Conservation (phyloP, 352 stramenopile genomes). For the Phytopythium aichiense region DNA sequence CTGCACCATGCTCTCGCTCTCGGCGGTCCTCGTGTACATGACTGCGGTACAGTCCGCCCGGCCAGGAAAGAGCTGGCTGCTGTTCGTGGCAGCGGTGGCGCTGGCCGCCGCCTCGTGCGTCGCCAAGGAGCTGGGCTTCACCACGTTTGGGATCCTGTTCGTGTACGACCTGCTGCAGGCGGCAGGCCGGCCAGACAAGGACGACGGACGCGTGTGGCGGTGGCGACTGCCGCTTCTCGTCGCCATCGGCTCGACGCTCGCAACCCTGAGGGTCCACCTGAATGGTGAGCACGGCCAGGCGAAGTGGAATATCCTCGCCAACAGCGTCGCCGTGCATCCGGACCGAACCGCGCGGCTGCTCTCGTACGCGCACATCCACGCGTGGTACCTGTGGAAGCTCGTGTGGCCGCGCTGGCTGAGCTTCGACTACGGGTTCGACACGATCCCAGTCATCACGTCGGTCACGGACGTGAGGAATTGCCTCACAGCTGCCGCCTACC, state of each 20-base stretch:
- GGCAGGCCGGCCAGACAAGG: conserved; percentile 1
- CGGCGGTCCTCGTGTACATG: conserved; percentile 58
- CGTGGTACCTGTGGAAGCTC: conserved; percentile 87
- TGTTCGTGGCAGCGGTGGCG: conserved; percentile 11
- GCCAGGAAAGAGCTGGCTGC: conserved; percentile 13
- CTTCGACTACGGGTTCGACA: conserved; percentile 92
- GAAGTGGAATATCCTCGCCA: conserved; percentile 85
- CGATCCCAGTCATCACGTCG: conserved; percentile 61
- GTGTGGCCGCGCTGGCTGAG: conserved; percentile 81
- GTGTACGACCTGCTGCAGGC: conserved; percentile 42
- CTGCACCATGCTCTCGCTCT: conserved; percentile 61
- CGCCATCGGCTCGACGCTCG: conserved; percentile 16
- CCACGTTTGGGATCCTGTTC: conserved; percentile 71
- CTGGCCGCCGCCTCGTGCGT: conserved; percentile 46
- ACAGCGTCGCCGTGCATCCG: conserved; percentile 67
- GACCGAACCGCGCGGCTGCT: conserved; percentile 33
- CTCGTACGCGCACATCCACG: conserved; percentile 85
- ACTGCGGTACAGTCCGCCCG: conserved; percentile 5
- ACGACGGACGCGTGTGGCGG: not conserved
- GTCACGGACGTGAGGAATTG: conserved; percentile 58
- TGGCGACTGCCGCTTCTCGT: conserved; percentile 13
- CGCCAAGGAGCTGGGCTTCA: conserved; percentile 89
- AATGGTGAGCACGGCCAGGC: conserved; percentile 69
- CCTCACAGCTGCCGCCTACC: conserved; percentile 61
- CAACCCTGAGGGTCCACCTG: conserved; percentile 41